Evolutionary conservation across 2,329 filamentous ascomycete species (phyloP).

Genomic region (Meredithiella fracta): DNA sequence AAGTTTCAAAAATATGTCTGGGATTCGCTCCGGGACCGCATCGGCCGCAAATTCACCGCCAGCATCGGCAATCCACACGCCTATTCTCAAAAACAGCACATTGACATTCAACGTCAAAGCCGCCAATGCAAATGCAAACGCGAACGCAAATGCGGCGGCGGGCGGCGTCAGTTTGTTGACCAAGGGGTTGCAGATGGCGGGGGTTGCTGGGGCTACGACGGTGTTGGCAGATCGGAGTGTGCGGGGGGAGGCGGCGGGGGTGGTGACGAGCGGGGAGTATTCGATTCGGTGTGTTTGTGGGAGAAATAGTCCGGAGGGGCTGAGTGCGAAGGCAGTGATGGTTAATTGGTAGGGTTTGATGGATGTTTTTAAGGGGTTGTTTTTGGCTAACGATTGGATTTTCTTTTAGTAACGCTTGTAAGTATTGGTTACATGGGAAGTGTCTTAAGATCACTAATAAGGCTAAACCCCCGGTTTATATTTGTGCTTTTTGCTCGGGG

Average conservation of each 20-base stretch:
- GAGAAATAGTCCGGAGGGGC: slow-evolving; percentile 26
- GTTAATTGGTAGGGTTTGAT: slow-evolving; percentile 40
- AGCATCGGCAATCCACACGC: neutral
- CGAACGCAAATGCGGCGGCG: too few relatives aligned
- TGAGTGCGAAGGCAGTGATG: slow-evolving; percentile 33
- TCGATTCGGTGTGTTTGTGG: slow-evolving; percentile 42
- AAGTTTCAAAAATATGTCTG: neutral
- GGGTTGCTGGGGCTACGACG: neutral
- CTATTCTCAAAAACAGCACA: neutral
- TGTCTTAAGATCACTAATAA: slow-evolving; percentile 43
- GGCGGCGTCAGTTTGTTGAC: slow-evolving; percentile 3
- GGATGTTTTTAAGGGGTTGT: neutral
- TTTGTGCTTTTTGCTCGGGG: slow-evolving; percentile 46
- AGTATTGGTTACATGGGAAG: slow-evolving; percentile 47
- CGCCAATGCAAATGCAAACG: slow-evolving; percentile 1
- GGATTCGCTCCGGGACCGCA: neutral
- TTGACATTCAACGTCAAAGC: slow-evolving; percentile 7
- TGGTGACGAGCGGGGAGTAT: slow-evolving; percentile 14
- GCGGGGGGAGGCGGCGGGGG: neutral
- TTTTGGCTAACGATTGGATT: slow-evolving; percentile 6
- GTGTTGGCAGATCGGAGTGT: slow-evolving; percentile 3
- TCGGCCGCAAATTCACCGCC: slow-evolving; percentile 2
- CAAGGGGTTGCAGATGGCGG: slow-evolving; percentile 2
- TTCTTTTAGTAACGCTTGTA: slow-evolving; percentile 42
- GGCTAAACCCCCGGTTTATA: slow-evolving; percentile 43